phyloP scores from a whole-genome alignment of 1,139 yeast species.

The Sugiyamaella xylanicola region DNA sequence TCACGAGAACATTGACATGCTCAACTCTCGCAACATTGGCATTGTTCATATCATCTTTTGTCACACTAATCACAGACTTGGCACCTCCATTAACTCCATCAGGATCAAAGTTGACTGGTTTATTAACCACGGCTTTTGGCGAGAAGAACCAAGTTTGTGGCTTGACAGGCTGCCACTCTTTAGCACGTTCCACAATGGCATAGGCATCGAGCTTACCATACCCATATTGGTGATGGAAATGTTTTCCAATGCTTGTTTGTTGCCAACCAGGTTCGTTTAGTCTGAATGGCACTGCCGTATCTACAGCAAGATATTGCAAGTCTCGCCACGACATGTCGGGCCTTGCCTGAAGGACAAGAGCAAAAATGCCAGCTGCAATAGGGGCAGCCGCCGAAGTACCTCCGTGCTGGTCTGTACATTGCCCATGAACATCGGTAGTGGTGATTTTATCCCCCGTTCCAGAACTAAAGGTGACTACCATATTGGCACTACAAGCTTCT shows the following conservation, averaged over 20 bases:
- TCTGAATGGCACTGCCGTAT: slow-evolving; percentile 68
- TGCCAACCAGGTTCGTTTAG: slow-evolving; percentile 74
- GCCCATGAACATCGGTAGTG: slow-evolving; percentile 75
- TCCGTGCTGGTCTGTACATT: slow-evolving; percentile 79
- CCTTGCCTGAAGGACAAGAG: slow-evolving; percentile 77
- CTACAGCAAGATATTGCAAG: slow-evolving; percentile 77
- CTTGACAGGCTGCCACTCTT: slow-evolving; percentile 78
- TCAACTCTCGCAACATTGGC: slow-evolving; percentile 74
- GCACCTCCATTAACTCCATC: slow-evolving; percentile 39
- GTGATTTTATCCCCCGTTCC: slow-evolving; percentile 90
- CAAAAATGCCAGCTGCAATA: slow-evolving; percentile 90
- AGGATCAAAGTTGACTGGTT: slow-evolving; percentile 25
- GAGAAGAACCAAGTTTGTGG: slow-evolving; percentile 86
- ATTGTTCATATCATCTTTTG: slow-evolving; percentile 51
- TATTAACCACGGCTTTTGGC: slow-evolving; percentile 45
- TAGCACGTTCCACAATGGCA: slow-evolving; percentile 70
- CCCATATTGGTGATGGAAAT: slow-evolving; percentile 86
- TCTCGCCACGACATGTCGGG: slow-evolving; percentile 96
- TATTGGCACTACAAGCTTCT: slow-evolving; percentile 91
- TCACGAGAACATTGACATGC: slow-evolving; percentile 81
- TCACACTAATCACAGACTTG: slow-evolving; percentile 51
- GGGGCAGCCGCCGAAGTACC: slow-evolving; percentile 99
- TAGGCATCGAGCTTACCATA: slow-evolving; percentile 92
- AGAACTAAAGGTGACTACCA: slow-evolving; percentile 94
- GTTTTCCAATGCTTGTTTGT: slow-evolving; percentile 53